These are phyloP conservation scores for Coemansia sp. DNA, from an alignment of 192 early-diverging fungal species.

Conservation along the genomic window DNA sequence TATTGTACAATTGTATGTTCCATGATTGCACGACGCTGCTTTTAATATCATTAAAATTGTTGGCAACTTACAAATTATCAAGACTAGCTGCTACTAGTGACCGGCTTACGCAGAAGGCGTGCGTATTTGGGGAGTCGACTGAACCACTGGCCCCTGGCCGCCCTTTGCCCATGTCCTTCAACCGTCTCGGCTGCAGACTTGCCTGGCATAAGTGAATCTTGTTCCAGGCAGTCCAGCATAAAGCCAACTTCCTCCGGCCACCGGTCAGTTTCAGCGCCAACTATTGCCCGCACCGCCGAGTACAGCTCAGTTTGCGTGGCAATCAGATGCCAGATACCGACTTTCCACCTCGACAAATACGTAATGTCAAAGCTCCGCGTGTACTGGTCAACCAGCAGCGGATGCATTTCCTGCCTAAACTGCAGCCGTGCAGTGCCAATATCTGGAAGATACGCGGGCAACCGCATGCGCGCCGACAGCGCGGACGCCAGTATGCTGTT, in stretches of 20 bases:
- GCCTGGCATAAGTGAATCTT: no score
- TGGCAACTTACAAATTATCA: no score
- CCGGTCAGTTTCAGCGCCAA: constrained; percentile 35
- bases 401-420: constrained; percentile 19
- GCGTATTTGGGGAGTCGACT: constrained; percentile 43
- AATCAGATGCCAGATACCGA: constrained; percentile 43
- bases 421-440: constrained; percentile 28
- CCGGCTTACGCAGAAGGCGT: no score
- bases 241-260: constrained; percentile 43
- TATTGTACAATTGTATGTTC: no score
- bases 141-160: constrained; percentile 26
- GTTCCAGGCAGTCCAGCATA: constrained; percentile 36
- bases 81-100: no score
- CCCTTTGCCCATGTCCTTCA: not conserved
- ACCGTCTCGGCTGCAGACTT: not conserved
- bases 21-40: no score
- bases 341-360: constrained; percentile 33
- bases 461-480: constrained; percentile 5
- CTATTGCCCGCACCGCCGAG: constrained; percentile 24
- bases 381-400: constrained; percentile 20
- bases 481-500: constrained; percentile 32
- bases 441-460: constrained; percentile 42
- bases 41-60: no score
- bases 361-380: constrained; percentile 35
- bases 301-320: constrained; percentile 33